Conservation (phyloP, 1,284 basidiomycete genomes). For the Bjerkandera adusta region DNA sequence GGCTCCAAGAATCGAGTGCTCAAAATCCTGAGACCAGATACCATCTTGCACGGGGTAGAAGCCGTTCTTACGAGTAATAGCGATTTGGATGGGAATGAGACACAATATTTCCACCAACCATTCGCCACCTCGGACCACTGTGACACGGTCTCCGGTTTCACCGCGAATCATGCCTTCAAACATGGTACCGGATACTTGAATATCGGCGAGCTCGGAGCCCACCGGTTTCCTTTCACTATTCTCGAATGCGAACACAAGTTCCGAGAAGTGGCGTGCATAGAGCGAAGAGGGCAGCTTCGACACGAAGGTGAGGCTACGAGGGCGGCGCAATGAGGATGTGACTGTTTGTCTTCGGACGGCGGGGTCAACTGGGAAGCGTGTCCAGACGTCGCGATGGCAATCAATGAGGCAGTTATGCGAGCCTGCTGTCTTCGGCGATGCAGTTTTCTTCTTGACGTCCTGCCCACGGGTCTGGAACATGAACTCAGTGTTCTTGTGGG, state of each 20-base stretch:
- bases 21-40: slow-evolving; percentile 45
- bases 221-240: slow-evolving; percentile 48
- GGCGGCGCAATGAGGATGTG: slow-evolving; percentile 30
- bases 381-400: slow-evolving; percentile 61
- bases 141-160: too few species aligned
- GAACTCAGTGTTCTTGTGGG: slow-evolving; percentile 51
- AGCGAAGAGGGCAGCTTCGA: slow-evolving; percentile 34
- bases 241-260: slow-evolving; percentile 47
- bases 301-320: slow-evolving; percentile 40
- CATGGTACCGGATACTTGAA: slow-evolving; percentile 25
- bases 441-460: too few species aligned
- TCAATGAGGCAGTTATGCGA: slow-evolving; percentile 56
- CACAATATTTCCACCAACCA: slow-evolving; percentile 63
- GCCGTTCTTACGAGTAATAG: slow-evolving; percentile 53
- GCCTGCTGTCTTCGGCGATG: too few species aligned
- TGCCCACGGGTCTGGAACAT: too few species aligned
- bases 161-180: slow-evolving; percentile 13
- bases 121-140: slow-evolving; percentile 46
- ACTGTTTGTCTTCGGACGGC: slow-evolving; percentile 49
- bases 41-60: slow-evolving; percentile 62
- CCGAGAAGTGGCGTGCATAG: slow-evolving; percentile 41
- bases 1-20: slow-evolving; percentile 52
- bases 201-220: slow-evolving; percentile 37
- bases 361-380: slow-evolving; percentile 56
- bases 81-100: slow-evolving; percentile 62